Evolutionary conservation across 352 stramenopile species (phyloP).

Genomic region (Elongisporangium senticosum): DNA sequence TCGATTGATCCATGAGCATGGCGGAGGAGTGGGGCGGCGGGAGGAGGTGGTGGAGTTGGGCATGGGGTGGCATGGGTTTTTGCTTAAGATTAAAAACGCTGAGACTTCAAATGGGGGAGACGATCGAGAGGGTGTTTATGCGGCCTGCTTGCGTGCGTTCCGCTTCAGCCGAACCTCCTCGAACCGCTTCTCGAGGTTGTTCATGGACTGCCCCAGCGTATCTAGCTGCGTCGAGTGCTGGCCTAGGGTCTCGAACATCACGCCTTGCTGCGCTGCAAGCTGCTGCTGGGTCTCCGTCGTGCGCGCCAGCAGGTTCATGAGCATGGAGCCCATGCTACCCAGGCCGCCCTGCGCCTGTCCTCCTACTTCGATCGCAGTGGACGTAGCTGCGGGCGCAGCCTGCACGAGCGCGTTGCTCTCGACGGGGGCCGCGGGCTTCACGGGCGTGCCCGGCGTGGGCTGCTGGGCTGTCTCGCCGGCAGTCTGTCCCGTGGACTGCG

Average conservation of each 20-base stretch:
- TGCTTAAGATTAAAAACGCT: background rate
- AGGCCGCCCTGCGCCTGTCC: constrained; percentile 53
- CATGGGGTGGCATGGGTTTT: background rate
- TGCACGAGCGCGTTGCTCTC: constrained; percentile 41
- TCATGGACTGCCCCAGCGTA: constrained; percentile 67
- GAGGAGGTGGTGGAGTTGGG: background rate
- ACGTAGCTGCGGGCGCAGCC: constrained; percentile 29
- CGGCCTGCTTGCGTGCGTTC: background rate
- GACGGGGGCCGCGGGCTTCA: constrained; percentile 28
- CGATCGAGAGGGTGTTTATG: background rate
- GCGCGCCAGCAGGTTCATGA: constrained; percentile 81
- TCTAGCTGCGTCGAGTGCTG: constrained; percentile 79
- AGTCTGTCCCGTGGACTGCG: constrained; percentile 30
- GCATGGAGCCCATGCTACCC: constrained; percentile 85
- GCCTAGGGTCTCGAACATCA: constrained; percentile 86
- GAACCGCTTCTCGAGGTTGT: constrained; percentile 67
- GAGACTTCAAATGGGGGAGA: background rate
- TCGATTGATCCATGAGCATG: background rate
- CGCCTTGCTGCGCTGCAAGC: constrained; percentile 74
- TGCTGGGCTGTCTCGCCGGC: constrained; percentile 51
- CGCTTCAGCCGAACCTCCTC: constrained; percentile 71
- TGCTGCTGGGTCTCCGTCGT: constrained; percentile 86
- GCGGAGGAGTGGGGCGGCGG: too few species aligned
- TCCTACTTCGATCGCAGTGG: constrained; percentile 60
- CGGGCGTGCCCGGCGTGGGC: constrained; percentile 12